Base-by-base conservation (phyloP, 2,329 filamentous ascomycete species). In the Aspergillus sp. region DNA sequence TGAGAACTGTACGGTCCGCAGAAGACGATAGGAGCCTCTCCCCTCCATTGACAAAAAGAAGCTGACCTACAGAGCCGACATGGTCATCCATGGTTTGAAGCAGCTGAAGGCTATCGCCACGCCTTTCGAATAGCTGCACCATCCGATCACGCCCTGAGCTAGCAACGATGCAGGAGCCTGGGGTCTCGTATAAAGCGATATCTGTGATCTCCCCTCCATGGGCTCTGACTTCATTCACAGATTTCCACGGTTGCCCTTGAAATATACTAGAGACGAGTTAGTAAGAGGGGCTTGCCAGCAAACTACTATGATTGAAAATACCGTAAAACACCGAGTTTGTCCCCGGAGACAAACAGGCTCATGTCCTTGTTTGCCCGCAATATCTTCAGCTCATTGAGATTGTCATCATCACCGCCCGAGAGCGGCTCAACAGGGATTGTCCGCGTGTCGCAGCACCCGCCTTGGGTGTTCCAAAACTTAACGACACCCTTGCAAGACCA, bases 51-150 rank as follows among this genome's bases (percentile, higher is more conserved):
- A 89, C 85, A 57, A 96, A 91, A 8, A 93, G 81, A 27, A 97
- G 77, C 27, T 88, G 87, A 55, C 84, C 88, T 17, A 99, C 93
- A 62, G 90, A 90, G 21, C 92, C 91, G 31, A 92, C 87, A 73
- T 98, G 96, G 65, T 99, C 93, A 56, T 90, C 87, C 69, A 98
- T 84, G 0, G 95, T 99, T 73, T 99, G 95, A 52, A 96, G 84
- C 57, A 97, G 84, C 57, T 90, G 84, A 73, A 96, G 89, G 3
- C 75, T 76, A 2, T 85, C 82, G 12, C 75, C 79, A 1, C 77
- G 76, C 23, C 81, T 80, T 59, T 85, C 82, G 70, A 97, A 98
- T n/a, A 99, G 78, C 72, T 99, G 95, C 1, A 93, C 85, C n/a
- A 90, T 96, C 51, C 95, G 88, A 74, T 99, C 95, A 63, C 95